Evolutionary conservation across 805 yeast species (phyloP).

Genomic region (Cyberlindnera suaveolens): DNA sequence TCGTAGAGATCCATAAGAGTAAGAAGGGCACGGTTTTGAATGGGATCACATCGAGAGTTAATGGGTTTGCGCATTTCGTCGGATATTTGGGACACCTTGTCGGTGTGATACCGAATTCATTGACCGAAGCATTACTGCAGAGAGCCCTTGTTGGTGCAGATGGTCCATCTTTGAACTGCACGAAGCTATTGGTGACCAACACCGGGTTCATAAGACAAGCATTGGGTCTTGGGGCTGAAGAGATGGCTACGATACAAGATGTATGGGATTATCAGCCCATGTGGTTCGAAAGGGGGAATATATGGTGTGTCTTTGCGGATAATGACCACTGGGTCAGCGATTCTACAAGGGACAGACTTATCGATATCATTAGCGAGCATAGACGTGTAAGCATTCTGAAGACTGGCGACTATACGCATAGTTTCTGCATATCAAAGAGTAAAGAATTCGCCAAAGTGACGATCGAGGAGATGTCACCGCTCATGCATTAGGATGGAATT

Average conservation of each 20-base stretch:
- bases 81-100: slow-evolving; percentile 25
- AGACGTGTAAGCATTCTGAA: slow-evolving; percentile 24
- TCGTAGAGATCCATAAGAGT: slow-evolving; percentile 50
- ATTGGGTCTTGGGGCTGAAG: slow-evolving; percentile 51
- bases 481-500: slow-evolving; percentile 3
- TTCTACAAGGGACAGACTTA: slow-evolving; percentile 36
- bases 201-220: slow-evolving; percentile 46
- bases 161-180: slow-evolving; percentile 25
- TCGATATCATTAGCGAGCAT: slow-evolving; percentile 33
- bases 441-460: slow-evolving; percentile 38
- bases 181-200: slow-evolving; percentile 36
- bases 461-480: slow-evolving; percentile 6
- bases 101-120: slow-evolving; percentile 21
- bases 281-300: slow-evolving; percentile 26
- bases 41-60: slow-evolving; percentile 19
- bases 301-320: slow-evolving; percentile 57
- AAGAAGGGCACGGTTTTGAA: slow-evolving; percentile 32
- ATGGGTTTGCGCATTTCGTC: slow-evolving; percentile 25
- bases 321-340: slow-evolving; percentile 62
- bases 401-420: slow-evolving; percentile 41
- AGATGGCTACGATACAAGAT: slow-evolving; percentile 45
- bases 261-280: slow-evolving; percentile 46
- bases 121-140: slow-evolving; percentile 1
- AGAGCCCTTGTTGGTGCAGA: slow-evolving; percentile 8
- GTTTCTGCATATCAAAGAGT: slow-evolving; percentile 56